A percentile compares a stretch with the other conserved stretches of the same genome.
phyloP scores from a whole-genome alignment of 306 rosid genomes.

The Lablab purpureus region DNA sequence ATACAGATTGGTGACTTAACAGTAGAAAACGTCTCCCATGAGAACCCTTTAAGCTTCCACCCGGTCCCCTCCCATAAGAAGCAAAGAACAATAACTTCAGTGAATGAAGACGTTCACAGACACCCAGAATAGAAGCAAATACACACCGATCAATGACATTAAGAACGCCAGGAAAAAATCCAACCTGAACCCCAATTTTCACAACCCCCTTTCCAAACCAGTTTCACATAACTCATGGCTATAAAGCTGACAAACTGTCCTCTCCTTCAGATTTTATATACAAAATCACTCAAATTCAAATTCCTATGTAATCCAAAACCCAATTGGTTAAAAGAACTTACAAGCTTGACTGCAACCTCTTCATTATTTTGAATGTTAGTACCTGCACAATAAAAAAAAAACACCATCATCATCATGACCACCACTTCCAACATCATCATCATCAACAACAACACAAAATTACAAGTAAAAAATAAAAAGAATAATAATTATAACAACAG shows the following conservation, averaged over 20 bases:
- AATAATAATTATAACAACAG: not conserved
- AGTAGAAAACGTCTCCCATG: not conserved
- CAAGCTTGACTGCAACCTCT: constrained; percentile 98
- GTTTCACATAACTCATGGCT: constrained; percentile 27
- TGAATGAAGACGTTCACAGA: constrained; percentile 19
- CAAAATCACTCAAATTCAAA: constrained; percentile 14
- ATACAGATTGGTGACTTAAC: not conserved
- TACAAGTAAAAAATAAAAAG: not conserved
- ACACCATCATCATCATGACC: not conserved
- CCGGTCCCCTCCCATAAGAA: not conserved
- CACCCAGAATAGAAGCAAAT: not conserved
- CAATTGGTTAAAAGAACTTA: constrained; percentile 56
- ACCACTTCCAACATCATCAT: constrained; percentile 5
- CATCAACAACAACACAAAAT: constrained; percentile 22
- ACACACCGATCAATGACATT: constrained; percentile 15
- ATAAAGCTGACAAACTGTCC: not conserved
- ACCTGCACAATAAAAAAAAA: constrained; percentile 56
- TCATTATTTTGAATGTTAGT: constrained; percentile 94
- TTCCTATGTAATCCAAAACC: not conserved
- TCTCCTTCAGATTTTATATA: not conserved
- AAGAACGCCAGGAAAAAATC: not conserved
- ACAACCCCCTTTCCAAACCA: constrained; percentile 22
- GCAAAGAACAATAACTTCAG: constrained; percentile 8
- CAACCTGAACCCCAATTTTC: constrained; percentile 18
- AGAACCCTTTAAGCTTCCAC: not conserved